Evolutionary conservation across 306 rosid species (phyloP).

Genomic region (Cyclanthera cordifolia): DNA sequence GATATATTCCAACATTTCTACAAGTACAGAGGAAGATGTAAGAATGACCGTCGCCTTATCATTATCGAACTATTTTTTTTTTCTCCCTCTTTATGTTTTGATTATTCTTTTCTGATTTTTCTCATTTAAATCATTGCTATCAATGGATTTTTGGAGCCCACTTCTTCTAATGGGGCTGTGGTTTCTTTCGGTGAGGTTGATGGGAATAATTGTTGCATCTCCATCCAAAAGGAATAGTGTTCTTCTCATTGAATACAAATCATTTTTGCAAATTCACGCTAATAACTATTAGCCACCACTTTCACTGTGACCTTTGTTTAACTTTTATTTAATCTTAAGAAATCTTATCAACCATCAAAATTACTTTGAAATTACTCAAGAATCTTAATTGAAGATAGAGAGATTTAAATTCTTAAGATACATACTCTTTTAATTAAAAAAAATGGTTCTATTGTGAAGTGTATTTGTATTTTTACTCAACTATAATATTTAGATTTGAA

Average conservation of each 20-base stretch:
- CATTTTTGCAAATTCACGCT: not conserved
- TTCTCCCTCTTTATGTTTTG: not conserved
- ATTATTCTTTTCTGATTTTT: not conserved
- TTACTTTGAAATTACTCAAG: too few relatives aligned
- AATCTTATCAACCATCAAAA: too few relatives aligned
- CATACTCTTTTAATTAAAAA: too few relatives aligned
- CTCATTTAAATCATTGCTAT: not conserved
- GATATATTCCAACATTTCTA: not conserved
- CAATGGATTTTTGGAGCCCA: conserved; percentile 9
- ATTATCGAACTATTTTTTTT: not conserved
- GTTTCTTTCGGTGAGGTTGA: conserved; percentile 18
- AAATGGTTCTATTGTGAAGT: too few relatives aligned
- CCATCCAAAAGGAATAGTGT: conserved; percentile 5
- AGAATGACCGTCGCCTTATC: not conserved
- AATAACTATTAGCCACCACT: too few relatives aligned
- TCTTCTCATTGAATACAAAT: conserved; percentile 7
- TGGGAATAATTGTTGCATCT: conserved; percentile 10
- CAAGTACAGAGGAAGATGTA: conserved; percentile 9
- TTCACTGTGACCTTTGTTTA: not conserved
- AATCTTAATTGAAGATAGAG: too few relatives aligned
- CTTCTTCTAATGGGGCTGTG: not conserved
- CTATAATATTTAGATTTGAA: too few relatives aligned
- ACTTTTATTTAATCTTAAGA: too few relatives aligned
- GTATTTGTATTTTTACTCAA: too few relatives aligned
- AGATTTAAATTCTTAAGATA: too few relatives aligned